Evolutionary conservation across 2,329 filamentous ascomycete genomes (phyloP).

Genomic region (Ceratocystis harringtonii): DNA sequence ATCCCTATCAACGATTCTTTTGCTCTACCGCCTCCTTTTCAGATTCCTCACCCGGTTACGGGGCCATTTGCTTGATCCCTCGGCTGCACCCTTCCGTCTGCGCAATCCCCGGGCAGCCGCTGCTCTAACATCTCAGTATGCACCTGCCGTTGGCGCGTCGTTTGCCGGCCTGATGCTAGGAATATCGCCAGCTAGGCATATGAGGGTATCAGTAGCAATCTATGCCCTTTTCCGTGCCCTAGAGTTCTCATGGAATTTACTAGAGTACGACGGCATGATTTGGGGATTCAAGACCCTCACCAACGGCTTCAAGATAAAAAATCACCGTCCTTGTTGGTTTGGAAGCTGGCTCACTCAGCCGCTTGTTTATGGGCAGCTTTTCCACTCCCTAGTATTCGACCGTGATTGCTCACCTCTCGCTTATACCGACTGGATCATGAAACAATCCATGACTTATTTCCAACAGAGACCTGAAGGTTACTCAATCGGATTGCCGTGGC

Average conservation of each 20-base stretch:
- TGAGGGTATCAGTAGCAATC: slow-evolving; percentile 68
- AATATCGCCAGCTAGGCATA: slow-evolving; percentile 48
- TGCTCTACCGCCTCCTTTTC: slow-evolving; percentile 78
- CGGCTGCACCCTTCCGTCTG: slow-evolving; percentile 63
- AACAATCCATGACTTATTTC: slow-evolving; percentile 64
- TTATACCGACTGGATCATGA: slow-evolving; percentile 43
- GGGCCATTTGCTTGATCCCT: slow-evolving; percentile 60
- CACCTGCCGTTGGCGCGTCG: slow-evolving; percentile 81
- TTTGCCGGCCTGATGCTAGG: slow-evolving; percentile 72
- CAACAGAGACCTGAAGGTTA: slow-evolving; percentile 55
- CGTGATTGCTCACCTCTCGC: slow-evolving; percentile 52
- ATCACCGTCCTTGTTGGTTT: slow-evolving; percentile 64
- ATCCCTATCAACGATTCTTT: slow-evolving; percentile 69
- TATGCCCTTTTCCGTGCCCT: slow-evolving; percentile 67
- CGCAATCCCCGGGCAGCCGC: slow-evolving; percentile 65
- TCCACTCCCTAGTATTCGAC: slow-evolving; percentile 65
- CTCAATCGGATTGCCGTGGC: slow-evolving; percentile 56
- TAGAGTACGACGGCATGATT: slow-evolving; percentile 57
- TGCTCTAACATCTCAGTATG: slow-evolving; percentile 65
- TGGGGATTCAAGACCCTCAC: slow-evolving; percentile 37
- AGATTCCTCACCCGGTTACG: slow-evolving; percentile 76
- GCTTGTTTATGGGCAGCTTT: slow-evolving; percentile 57
- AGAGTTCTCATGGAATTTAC: slow-evolving; percentile 74
- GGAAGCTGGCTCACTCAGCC: slow-evolving; percentile 74
- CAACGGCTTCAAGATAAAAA: slow-evolving; percentile 32